Evolutionary conservation across 2,329 filamentous ascomycete species (phyloP).

Genomic region (Claviceps arundinis): DNA sequence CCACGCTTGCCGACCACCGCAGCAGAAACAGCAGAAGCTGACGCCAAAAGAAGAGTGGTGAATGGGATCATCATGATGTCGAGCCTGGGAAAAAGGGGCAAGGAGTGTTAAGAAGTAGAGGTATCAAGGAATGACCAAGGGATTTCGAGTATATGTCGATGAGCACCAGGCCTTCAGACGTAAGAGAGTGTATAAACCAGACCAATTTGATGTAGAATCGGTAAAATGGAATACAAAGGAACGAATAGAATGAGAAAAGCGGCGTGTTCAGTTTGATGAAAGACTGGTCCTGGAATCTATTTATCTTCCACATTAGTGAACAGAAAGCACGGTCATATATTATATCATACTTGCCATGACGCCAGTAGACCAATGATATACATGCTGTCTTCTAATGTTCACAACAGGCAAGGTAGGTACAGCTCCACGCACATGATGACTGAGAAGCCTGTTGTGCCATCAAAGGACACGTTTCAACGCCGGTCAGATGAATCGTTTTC

Average conservation of each 20-base stretch:
- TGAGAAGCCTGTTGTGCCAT: background rate
- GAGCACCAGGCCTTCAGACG: background rate
- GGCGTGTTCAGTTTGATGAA: background rate
- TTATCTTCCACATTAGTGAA: background rate
- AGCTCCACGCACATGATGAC: background rate
- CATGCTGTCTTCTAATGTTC: background rate
- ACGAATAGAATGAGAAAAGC: background rate
- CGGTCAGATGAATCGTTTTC: background rate
- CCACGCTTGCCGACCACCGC: constrained; percentile 12
- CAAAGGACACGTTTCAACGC: background rate
- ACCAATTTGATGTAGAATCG: background rate
- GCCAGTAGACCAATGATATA: background rate
- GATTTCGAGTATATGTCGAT: background rate
- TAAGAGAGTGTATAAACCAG: background rate
- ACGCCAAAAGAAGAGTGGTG: constrained; percentile 18
- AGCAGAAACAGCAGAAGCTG: constrained; percentile 17
- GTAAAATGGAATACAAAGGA: background rate
- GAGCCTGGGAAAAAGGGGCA: background rate
- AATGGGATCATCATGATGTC: constrained; percentile 16
- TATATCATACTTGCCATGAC: background rate
- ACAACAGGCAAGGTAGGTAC: background rate
- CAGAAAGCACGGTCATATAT: background rate
- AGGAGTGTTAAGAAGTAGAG: background rate
- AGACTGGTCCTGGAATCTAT: background rate
- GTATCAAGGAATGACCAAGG: background rate